Conservation (phyloP, 768 basidiomycete genomes). For the Ramaria rubella region DNA sequence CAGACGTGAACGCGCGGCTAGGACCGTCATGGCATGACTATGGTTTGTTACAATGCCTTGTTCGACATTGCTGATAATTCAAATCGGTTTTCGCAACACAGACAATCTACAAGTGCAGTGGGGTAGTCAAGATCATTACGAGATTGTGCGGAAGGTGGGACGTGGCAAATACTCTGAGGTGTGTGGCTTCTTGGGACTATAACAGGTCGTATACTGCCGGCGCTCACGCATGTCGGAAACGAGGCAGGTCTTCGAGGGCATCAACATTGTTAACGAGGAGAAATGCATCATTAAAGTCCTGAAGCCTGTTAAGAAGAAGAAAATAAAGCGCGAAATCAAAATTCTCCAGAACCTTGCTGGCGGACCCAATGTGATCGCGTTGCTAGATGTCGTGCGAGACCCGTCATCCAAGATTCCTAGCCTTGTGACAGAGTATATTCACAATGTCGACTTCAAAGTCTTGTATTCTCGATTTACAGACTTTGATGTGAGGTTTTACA, state of each 20-base stretch:
- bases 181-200: constrained; percentile 16
- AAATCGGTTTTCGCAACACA: constrained; percentile 23
- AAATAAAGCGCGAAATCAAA: constrained; percentile 99
- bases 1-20: constrained; percentile 80
- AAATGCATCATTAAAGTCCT: constrained; percentile 98
- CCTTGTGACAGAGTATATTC: constrained; percentile 94
- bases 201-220: constrained; percentile 10
- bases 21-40: constrained; percentile 96
- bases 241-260: constrained; percentile 81
- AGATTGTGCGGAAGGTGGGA: constrained; percentile 94
- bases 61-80: background rate
- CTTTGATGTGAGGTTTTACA: constrained; percentile 93
- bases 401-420: constrained; percentile 95
- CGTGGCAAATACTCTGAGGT: constrained; percentile 95
- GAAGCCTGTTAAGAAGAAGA: constrained; percentile 99
- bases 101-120: constrained; percentile 97
- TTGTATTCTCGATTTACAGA: constrained; percentile 95
- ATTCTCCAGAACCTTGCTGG: constrained; percentile 95
- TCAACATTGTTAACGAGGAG: constrained; percentile 84
- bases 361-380: constrained; percentile 88
- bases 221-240: background rate
- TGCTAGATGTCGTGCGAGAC: constrained; percentile 94
- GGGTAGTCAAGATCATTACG: constrained; percentile 96
- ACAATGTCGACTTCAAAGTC: constrained; percentile 97
- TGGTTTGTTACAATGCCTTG: constrained; percentile 40